Evolutionary conservation across 2,329 filamentous ascomycete species (phyloP).

Genomic region (Paracamarosporium sp.): DNA sequence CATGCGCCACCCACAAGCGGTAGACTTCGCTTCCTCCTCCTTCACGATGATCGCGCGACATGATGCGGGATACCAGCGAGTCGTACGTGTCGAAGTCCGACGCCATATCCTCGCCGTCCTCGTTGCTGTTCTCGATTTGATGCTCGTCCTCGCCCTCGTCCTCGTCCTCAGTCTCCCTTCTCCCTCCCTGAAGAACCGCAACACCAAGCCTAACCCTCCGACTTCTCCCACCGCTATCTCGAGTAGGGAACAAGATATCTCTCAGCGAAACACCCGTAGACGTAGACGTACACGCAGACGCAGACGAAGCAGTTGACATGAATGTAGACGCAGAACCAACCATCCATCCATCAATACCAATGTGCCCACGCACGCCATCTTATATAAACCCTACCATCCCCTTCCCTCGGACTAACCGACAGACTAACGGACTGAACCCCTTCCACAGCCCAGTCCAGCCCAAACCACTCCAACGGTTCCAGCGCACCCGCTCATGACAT

Average conservation of each 20-base stretch:
- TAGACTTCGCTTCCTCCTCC: background rate
- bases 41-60: background rate
- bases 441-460: too few species aligned
- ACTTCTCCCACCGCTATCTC: background rate
- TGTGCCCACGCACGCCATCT: too few species aligned
- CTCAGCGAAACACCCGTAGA: background rate
- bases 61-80: background rate
- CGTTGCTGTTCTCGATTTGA: too few species aligned
- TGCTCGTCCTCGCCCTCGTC: too few species aligned
- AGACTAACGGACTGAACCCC: too few species aligned
- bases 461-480: too few species aligned
- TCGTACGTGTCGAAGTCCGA: background rate
- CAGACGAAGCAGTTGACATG: background rate
- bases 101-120: too few species aligned
- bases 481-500: too few species aligned
- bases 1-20: slow-evolving; percentile 2
- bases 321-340: too few species aligned
- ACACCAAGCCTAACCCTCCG: background rate
- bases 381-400: too few species aligned
- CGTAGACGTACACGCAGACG: background rate
- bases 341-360: too few species aligned
- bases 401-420: too few species aligned
- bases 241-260: background rate
- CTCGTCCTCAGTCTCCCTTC: background rate
- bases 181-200: background rate